phyloP scores from a whole-genome alignment of 352 stramenopile genomes.

The Globisporangium splendens region DNA sequence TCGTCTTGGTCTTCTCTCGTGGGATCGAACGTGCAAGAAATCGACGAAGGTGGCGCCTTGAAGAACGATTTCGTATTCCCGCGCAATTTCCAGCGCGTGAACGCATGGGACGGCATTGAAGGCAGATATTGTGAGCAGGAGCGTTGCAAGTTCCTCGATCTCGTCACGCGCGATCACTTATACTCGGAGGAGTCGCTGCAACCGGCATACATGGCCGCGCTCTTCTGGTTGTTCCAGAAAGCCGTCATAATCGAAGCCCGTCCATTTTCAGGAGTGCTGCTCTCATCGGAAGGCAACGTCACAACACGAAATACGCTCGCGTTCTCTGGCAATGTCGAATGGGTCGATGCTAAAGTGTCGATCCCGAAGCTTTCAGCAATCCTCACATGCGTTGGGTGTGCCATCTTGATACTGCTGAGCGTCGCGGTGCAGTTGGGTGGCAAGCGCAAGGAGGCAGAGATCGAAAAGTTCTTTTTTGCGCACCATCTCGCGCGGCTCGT shows the following conservation, averaged over 20 bases:
- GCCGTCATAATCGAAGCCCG: slow-evolving; percentile 27
- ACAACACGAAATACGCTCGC: slow-evolving; percentile 16
- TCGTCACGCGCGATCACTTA: slow-evolving; percentile 35
- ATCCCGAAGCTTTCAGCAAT: slow-evolving; percentile 32
- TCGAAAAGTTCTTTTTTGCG: slow-evolving; percentile 44
- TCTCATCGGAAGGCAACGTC: neutral
- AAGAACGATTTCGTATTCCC: slow-evolving; percentile 60
- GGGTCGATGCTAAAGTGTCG: slow-evolving; percentile 31
- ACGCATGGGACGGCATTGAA: slow-evolving; percentile 25
- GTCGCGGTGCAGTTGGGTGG: slow-evolving; percentile 36
- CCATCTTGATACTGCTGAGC: slow-evolving; percentile 30
- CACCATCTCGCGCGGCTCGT: slow-evolving; percentile 44
- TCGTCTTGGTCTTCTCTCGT: slow-evolving; percentile 35
- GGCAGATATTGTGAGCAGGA: slow-evolving; percentile 39
- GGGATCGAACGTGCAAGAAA: slow-evolving; percentile 44
- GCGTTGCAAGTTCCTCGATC: slow-evolving; percentile 36
- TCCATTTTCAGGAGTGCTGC: neutral
- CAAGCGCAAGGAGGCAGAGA: slow-evolving; percentile 34
- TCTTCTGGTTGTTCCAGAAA: slow-evolving; percentile 57
- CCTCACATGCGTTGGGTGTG: slow-evolving; percentile 37
- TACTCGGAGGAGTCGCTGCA: slow-evolving; percentile 48
- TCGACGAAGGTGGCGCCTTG: slow-evolving; percentile 39
- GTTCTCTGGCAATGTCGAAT: slow-evolving; percentile 22
- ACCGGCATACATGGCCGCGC: slow-evolving; percentile 39
- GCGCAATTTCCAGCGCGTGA: slow-evolving; percentile 33